Evolutionary conservation across 208 protist genomes (phyloP), one percentile per base, ranked within the genome.

Genomic region (Acanthamoeba royreba): DNA sequence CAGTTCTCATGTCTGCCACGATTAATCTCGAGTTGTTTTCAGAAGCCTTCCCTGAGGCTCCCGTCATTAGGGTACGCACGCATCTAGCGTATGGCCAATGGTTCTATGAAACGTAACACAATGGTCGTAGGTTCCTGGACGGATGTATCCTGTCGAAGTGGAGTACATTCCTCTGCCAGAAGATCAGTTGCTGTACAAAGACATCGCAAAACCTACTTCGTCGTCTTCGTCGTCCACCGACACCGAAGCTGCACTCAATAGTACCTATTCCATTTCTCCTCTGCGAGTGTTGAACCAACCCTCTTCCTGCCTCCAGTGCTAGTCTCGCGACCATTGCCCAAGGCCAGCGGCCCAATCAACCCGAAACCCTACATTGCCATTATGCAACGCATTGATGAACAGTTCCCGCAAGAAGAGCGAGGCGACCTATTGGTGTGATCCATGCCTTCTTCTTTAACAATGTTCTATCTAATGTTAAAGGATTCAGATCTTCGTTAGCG

Each of bases 21-120:
- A 95, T 95, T 38, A 96, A 95, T 42, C 42, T 95, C 31, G 94
- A 95, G 40, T 28, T 95, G 19, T 95, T 94, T 28, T 92, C 90
- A 17, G 45, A 9, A 22, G 66, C 53, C 66, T 95, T 95, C 52
- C 33, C 28, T 9, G 89, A 63, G 3, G 81, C 94, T 17, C 94
- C 94, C 31, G 94, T 95, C 7, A 52, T 95, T 22, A 77, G 55
- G 8, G 90, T 93, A 88, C 31, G 17, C 1, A 11, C 4, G n/a
- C n/a, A n/a, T n/a, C n/a, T n/a, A n/a, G n/a, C n/a, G n/a, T n/a
- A n/a, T n/a, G n/a, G n/a, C n/a, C n/a, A n/a, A n/a, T n/a, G n/a
- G n/a, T n/a, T n/a, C n/a, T n/a, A n/a, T n/a, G n/a, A n/a, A n/a
- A n/a, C n/a, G n/a, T n/a, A n/a, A n/a, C n/a, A n/a, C n/a, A n/a